Evolutionary conservation across 2,329 filamentous ascomycete genomes (phyloP).

Genomic region (Cryphonectria parasitica): DNA sequence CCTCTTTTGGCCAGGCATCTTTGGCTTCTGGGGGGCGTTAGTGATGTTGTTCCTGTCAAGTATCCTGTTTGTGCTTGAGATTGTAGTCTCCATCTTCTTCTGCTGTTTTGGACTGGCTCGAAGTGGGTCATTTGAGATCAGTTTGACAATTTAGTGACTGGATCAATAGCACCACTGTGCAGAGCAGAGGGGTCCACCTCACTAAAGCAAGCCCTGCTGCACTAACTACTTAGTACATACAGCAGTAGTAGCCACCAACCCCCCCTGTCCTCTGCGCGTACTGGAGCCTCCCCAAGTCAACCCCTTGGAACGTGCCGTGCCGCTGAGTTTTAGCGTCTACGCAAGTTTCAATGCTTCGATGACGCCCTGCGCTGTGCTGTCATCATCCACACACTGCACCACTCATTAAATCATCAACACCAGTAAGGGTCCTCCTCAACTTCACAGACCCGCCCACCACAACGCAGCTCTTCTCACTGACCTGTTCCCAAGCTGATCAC

Average conservation of each 20-base stretch:
- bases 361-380: neutral
- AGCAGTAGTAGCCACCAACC: neutral
- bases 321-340: neutral
- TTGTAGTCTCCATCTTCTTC: neutral
- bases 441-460: neutral
- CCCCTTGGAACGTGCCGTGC: conserved; percentile 5
- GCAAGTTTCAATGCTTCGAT: neutral
- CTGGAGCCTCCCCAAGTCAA: neutral
- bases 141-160: neutral
- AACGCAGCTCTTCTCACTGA: neutral
- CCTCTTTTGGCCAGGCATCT: conserved; percentile 55
- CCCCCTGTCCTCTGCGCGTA: neutral
- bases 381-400: neutral
- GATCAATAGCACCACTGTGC: neutral
- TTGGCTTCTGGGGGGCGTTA: conserved; percentile 23
- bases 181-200: neutral
- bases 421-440: neutral
- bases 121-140: neutral
- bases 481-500: no score
- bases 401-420: neutral
- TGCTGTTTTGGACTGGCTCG: neutral
- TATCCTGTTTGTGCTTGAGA: neutral
- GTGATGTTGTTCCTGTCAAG: neutral
- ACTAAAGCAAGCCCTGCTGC: neutral
- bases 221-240: neutral